These are phyloP conservation scores for Tympanopsis confertula DNA, from an alignment of 2,329 filamentous ascomycete genomes.

Conservation along the genomic window DNA sequence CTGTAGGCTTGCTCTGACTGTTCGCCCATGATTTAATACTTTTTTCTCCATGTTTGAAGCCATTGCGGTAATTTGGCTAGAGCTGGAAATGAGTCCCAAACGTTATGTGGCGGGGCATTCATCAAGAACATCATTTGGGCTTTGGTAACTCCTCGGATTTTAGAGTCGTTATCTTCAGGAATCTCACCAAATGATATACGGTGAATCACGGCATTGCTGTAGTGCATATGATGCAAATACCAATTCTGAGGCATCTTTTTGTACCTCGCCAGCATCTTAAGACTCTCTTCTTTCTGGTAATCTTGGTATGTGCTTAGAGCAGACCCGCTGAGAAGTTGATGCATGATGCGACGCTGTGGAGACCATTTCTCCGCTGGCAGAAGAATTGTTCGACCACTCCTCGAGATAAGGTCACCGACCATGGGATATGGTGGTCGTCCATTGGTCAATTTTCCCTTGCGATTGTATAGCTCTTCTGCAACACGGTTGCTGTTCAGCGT, in stretches of 20 bases:
- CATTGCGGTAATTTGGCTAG: neutral
- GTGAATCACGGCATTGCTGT: constrained; percentile 22
- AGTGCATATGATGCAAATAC: constrained; percentile 27
- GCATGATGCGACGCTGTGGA: constrained; percentile 23
- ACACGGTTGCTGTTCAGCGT: too few species aligned
- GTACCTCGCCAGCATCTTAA: constrained; percentile 20
- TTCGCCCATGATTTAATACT: neutral
- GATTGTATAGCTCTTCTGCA: too few species aligned
- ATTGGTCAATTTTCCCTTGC: constrained; percentile 18
- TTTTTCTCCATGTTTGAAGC: neutral
- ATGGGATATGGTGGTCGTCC: constrained; percentile 19
- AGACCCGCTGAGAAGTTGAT: constrained; percentile 21
- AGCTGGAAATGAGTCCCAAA: too few species aligned
- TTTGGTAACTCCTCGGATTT: constrained; percentile 23
- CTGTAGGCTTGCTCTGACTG: neutral
- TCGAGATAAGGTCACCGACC: constrained; percentile 21
- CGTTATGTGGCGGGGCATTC: too few species aligned
- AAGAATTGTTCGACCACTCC: constrained; percentile 17
- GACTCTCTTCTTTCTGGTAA: constrained; percentile 22
- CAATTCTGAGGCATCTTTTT: constrained; percentile 17
- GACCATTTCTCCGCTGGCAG: constrained; percentile 18
- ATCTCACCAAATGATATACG: constrained; percentile 20
- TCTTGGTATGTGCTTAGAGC: constrained; percentile 17
- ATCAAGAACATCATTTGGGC: constrained; percentile 11
- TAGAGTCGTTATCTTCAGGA: constrained; percentile 14